A percentile compares a stretch with the other conserved stretches of the same genome.
Evolutionary conservation across 2,329 filamentous ascomycete genomes (phyloP).

Genomic region (Diaporthe ilicicola): DNA sequence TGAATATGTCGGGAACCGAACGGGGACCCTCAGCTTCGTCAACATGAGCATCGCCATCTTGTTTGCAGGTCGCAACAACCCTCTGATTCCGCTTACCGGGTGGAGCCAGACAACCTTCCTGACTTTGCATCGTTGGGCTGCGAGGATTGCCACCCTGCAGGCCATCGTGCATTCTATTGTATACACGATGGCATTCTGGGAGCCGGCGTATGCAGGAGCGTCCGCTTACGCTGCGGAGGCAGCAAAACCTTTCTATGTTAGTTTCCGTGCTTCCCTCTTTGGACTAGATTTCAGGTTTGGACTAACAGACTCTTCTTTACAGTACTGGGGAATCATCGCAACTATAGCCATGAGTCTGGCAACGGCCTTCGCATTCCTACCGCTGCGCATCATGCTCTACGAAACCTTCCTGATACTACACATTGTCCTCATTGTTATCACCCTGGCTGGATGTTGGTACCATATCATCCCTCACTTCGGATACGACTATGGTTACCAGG

Average conservation of each 20-base stretch:
- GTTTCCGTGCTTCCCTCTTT: neutral
- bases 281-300: too few relatives aligned
- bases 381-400: constrained; percentile 46
- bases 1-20: constrained; percentile 67
- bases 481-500: constrained; percentile 14
- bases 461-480: constrained; percentile 12
- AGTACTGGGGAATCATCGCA: constrained; percentile 42
- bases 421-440: constrained; percentile 58
- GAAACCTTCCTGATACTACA: constrained; percentile 60
- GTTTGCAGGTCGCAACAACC: constrained; percentile 73
- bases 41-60: constrained; percentile 73
- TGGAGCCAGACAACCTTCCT: constrained; percentile 75
- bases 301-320: neutral
- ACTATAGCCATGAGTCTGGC: constrained; percentile 55
- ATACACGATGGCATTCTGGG: constrained; percentile 41
- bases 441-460: constrained; percentile 47
- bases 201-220: neutral
- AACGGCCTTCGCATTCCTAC: constrained; percentile 56
- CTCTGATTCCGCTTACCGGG: constrained; percentile 73
- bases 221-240: neutral
- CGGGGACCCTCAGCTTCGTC: constrained; percentile 69
- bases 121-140: constrained; percentile 73
- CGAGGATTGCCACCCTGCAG: constrained; percentile 68
- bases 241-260: neutral
- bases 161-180: constrained; percentile 70